phyloP scores from a whole-genome alignment of 2,329 filamentous ascomycete species.

The Plenodomus tracheiphilus region DNA sequence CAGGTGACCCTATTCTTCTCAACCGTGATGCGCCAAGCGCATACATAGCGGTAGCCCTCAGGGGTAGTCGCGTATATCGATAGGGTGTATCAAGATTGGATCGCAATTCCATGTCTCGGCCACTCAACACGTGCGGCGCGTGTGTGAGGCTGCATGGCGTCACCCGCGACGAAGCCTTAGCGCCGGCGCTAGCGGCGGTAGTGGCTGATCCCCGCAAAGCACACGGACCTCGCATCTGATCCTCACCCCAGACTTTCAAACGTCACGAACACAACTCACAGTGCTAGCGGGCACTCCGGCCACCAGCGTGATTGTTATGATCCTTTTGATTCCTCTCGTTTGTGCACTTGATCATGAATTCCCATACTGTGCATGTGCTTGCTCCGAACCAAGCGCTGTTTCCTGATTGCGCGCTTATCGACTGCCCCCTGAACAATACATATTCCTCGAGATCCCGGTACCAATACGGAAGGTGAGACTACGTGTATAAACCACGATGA shows the following conservation, averaged over 20 bases:
- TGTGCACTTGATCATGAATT: background rate
- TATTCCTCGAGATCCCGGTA: background rate
- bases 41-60: no score
- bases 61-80: no score
- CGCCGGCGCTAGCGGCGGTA: background rate
- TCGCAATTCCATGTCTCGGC: background rate
- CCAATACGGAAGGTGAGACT: background rate
- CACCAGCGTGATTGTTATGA: background rate
- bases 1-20: no score
- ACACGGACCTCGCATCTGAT: slow-evolving; percentile 21
- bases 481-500: background rate
- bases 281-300: slow-evolving; percentile 5
- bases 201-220: background rate
- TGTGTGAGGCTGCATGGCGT: background rate
- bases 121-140: slow-evolving; percentile 13
- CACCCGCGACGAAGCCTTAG: slow-evolving; percentile 1
- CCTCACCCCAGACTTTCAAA: slow-evolving; percentile 2
- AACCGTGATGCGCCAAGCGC: no score
- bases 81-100: background rate
- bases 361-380: background rate
- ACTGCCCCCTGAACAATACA: background rate
- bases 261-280: slow-evolving; percentile 19
- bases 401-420: background rate
- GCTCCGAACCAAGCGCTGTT: background rate
- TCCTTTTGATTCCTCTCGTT: background rate